Conservation (phyloP, 805 yeast species). For the Cyberlindnera galapagoensis region DNA sequence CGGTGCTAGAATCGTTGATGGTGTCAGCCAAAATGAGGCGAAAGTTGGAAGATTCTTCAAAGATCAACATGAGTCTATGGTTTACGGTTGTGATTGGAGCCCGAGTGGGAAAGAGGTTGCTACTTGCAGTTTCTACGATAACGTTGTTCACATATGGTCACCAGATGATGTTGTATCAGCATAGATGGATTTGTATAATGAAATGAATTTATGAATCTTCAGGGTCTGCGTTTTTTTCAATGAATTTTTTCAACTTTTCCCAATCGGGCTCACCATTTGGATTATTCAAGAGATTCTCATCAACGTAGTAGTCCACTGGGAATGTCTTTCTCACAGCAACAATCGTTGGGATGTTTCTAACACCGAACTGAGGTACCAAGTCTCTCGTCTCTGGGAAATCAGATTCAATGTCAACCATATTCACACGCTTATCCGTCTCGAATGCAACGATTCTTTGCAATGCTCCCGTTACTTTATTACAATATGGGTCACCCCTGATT, state of each 20-base stretch:
- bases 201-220: constrained; percentile 12
- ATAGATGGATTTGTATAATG: background rate
- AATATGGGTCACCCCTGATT: constrained; percentile 52
- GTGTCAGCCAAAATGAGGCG: constrained; percentile 22
- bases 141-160: constrained; percentile 71
- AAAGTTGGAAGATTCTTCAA: constrained; percentile 41
- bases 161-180: constrained; percentile 8
- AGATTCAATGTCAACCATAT: constrained; percentile 65
- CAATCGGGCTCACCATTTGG: constrained; percentile 36
- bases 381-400: constrained; percentile 55
- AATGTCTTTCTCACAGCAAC: constrained; percentile 63
- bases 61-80: constrained; percentile 82
- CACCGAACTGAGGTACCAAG: constrained; percentile 49
- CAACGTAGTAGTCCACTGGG: constrained; percentile 37
- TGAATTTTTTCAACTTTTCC: constrained; percentile 36
- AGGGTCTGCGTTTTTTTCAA: constrained; percentile 35
- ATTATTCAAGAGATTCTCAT: constrained; percentile 15
- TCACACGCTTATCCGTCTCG: constrained; percentile 45
- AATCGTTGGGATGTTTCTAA: constrained; percentile 55
- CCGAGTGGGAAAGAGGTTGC: constrained; percentile 41
- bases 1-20: constrained; percentile 68
- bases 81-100: constrained; percentile 92
- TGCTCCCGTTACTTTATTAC: constrained; percentile 57
- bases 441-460: constrained; percentile 45
- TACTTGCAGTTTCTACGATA: constrained; percentile 91